Evolutionary conservation across 371 early-diverging fungal species (phyloP).

Genomic region (Mucor circinelloides): DNA sequence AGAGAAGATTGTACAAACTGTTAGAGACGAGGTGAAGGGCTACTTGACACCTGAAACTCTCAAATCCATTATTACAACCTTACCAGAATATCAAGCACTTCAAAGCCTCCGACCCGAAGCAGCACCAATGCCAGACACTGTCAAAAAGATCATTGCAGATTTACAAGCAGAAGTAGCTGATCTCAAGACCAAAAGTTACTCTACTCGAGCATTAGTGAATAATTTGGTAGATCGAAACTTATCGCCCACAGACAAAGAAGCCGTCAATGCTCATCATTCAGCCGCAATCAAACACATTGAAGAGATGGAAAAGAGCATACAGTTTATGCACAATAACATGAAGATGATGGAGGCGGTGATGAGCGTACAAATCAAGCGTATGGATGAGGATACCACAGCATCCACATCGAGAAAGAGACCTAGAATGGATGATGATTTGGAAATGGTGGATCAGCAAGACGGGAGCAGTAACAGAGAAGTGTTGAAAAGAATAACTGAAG

Average conservation of each 20-base stretch:
- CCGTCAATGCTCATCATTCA: not conserved
- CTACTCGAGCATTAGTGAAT: constrained; percentile 11
- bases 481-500: not conserved
- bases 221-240: not conserved
- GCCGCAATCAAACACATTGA: constrained; percentile 13
- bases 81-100: constrained; percentile 13
- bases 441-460: not conserved
- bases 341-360: constrained; percentile 21
- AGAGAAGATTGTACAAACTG: not conserved
- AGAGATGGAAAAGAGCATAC: constrained; percentile 11
- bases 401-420: constrained; percentile 12
- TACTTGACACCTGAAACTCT: not conserved
- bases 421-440: not conserved
- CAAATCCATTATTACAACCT: not conserved
- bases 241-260: not conserved
- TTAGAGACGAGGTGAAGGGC: not conserved
- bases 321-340: constrained; percentile 18
- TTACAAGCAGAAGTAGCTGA: not conserved
- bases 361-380: not conserved
- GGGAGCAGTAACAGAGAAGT: not conserved
- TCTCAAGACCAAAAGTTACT: not conserved
- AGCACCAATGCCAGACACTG: not conserved
- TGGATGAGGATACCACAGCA: not conserved
- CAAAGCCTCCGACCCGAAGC: not conserved
- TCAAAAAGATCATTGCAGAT: not conserved